Evolutionary conservation across 202 grass and related monocot species (phyloP).

Genomic region (Bolboschoenoplectus hybrid): DNA sequence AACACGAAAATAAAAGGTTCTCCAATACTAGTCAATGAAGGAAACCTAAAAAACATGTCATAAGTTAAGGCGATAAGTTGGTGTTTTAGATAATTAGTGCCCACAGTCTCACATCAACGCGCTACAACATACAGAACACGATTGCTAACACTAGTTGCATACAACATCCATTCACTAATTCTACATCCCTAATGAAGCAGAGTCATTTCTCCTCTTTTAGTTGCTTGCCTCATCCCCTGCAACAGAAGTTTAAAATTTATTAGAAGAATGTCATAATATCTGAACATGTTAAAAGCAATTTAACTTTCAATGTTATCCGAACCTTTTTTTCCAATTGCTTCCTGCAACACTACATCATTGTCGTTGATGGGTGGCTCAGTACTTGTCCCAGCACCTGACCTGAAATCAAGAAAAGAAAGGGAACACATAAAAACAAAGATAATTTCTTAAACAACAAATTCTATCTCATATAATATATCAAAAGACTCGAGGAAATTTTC

Average conservation of each 20-base stretch:
- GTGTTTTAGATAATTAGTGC: not conserved
- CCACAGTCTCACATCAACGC: not conserved
- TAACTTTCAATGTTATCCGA: constrained; percentile 10
- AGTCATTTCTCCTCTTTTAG: not conserved
- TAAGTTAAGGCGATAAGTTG: not conserved
- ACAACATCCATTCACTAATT: not conserved
- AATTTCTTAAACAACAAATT: not conserved
- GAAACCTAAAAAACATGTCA: constrained; percentile 19
- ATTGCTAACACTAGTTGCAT: not conserved
- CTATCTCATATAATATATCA: not conserved
- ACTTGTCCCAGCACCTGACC: constrained; percentile 10
- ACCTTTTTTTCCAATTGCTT: not conserved
- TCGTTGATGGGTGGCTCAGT: not conserved
- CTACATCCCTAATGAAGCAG: constrained; percentile 3
- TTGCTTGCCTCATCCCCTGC: not conserved
- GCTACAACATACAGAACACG: constrained; percentile 28
- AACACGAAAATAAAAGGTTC: not conserved
- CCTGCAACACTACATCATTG: not conserved
- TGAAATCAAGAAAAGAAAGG: constrained; percentile 8
- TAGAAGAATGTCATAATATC: not conserved
- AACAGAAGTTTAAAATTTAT: constrained; percentile 1
- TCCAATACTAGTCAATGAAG: not conserved
- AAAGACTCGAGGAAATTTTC: not conserved
- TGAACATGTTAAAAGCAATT: not conserved
- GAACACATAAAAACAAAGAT: not conserved